Evolutionary conservation across 2,329 filamentous ascomycete genomes (phyloP), one percentile per base, ranked within the genome.

Genomic region (Diaporthe longicolla): DNA sequence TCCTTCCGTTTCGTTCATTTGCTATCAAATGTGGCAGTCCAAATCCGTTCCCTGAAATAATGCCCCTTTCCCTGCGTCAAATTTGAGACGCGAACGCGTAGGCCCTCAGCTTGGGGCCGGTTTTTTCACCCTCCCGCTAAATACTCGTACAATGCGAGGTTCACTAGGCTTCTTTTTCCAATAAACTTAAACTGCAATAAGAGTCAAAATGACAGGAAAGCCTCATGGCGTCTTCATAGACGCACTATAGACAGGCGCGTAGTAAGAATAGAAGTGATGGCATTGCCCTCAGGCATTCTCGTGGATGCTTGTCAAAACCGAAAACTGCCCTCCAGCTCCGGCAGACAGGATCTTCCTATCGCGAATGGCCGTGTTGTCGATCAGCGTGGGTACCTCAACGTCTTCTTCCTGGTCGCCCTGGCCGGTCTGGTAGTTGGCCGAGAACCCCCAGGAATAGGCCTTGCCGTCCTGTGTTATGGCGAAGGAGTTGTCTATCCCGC

Each of bases 241-340:
- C 5, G 11, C 40, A n/a, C 59, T 43, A 8, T 21, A 17, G 43
- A 48, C 19, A 65, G 43, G 43, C 13, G 61, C 61, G 21, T 17
- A 37, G 45, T 24, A 7, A 52, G 21, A 52, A 37, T 32, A 7
- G 17, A 40, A 40, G 37, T 40, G 48, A 15, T 13, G 24, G 9
- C n/a, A 4, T 21, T 26, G 48, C n/a, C 8, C 29, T 68, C 9
- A 68, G 48, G 37, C 71, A 17, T 70, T 37, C 10, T 29, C 3
- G n/a, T 84, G 78, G 74, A 81, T 80, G 70, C 88, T 88, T 13
- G 88, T 86, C n/a, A 94, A 78, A 32, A 94, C 84, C 1, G 92
- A 93, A 82, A 91, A 98, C 81, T 98, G 95, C 7, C 95, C 95
- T 77, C 96, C 95, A n/a, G 93, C 93, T 57, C 94, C 94, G n/a